Conservation (phyloP, 1,284 basidiomycete genomes). For the Malassezia sp. region DNA sequence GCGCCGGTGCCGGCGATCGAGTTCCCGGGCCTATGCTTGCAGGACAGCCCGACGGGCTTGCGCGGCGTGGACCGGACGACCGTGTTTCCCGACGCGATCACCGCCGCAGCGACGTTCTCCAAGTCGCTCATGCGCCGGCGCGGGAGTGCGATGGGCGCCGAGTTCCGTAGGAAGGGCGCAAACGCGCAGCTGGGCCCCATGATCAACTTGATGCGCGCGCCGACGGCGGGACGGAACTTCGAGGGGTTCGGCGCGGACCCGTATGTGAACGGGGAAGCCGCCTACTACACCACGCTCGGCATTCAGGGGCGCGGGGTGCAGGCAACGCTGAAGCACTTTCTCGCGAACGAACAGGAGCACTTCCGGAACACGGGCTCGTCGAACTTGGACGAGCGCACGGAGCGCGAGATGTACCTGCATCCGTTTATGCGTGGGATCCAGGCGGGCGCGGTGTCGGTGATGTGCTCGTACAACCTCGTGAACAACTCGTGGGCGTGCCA, state of each 20-base stretch:
- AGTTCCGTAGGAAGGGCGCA: constrained; percentile 68
- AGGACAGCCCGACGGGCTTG: constrained; percentile 54
- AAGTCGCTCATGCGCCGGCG: constrained; percentile 61
- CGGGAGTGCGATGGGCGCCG: constrained; percentile 63
- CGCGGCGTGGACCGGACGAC: constrained; percentile 49
- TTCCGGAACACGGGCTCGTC: constrained; percentile 32
- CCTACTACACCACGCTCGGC: constrained; percentile 27
- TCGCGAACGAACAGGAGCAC: constrained; percentile 43
- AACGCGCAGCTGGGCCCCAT: constrained; percentile 56
- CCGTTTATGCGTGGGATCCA: constrained; percentile 46
- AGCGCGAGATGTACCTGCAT: constrained; percentile 51
- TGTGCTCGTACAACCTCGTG: constrained; percentile 52
- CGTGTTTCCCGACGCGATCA: constrained; percentile 61
- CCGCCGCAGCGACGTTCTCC: constrained; percentile 60
- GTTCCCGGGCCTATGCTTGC: constrained; percentile 60
- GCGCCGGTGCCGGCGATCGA: constrained; percentile 52
- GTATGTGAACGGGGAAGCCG: constrained; percentile 36
- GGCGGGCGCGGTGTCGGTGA: constrained; percentile 48
- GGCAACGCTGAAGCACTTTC: constrained; percentile 48
- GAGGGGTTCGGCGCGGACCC: constrained; percentile 52
- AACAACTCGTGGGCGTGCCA: constrained; percentile 54
- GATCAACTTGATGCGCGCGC: constrained; percentile 52
- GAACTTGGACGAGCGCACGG: constrained; percentile 60
- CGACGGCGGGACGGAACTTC: constrained; percentile 66
- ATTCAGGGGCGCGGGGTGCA: constrained; percentile 37